A percentile compares a stretch with the other conserved stretches of the same genome.
Evolutionary conservation across 257 asterid species (phyloP).

Genomic region (Solanum arcanum): DNA sequence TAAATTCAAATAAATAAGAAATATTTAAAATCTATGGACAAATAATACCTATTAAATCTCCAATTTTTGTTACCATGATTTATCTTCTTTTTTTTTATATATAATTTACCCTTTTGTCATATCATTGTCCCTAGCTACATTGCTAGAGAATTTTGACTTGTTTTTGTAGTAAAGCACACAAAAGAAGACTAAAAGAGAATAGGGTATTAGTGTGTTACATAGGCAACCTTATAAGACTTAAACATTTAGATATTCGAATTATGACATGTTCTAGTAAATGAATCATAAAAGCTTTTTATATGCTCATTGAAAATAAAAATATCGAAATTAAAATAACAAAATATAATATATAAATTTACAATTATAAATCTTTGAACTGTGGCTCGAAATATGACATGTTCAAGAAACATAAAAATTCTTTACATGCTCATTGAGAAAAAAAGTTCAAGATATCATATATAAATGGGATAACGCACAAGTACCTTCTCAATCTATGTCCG

Average conservation of each 20-base stretch:
- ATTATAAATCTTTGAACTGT: too few species aligned
- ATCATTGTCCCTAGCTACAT: not conserved
- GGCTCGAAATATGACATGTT: not conserved
- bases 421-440: not conserved
- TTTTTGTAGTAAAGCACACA: not conserved
- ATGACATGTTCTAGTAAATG: not conserved
- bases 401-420: too few species aligned
- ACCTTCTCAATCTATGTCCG: accelerated
- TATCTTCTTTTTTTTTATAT: not conserved
- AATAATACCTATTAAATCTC: not conserved
- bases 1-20: not conserved
- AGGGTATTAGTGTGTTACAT: not conserved
- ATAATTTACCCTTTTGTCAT: not conserved
- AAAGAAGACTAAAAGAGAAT: not conserved
- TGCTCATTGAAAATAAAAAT: too few species aligned
- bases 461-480: too few species aligned
- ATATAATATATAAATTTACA: too few species aligned
- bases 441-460: too few species aligned
- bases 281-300: too few species aligned
- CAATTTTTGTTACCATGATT: not conserved
- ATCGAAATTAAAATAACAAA: not conserved
- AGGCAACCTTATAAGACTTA: not conserved
- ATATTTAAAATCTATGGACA: not conserved
- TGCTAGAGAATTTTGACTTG: not conserved
- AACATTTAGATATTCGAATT: not conserved